Evolutionary conservation across 2,329 filamentous ascomycete genomes (phyloP), one percentile per base, ranked within the genome.

Genomic region (Trichoderma oligosporum): DNA sequence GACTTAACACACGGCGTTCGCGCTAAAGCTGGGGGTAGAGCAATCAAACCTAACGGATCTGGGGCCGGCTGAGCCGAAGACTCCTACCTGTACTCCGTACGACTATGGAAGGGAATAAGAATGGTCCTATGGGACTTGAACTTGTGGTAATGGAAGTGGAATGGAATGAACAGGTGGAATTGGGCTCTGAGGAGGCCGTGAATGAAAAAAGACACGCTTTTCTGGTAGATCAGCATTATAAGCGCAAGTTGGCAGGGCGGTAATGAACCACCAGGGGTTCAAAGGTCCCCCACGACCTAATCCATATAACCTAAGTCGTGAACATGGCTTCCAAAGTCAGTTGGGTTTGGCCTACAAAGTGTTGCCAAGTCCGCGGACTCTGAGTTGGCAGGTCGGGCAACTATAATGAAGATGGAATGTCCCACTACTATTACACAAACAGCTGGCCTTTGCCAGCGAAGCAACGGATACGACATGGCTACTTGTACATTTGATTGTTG

Each of bases 381-480:
- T 58, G 56, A 44, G 56, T 36, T 58, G 56, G 48, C 56, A 58
- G 35, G 16, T n/a, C n/a, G n/a, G n/a, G n/a, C n/a, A n/a, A n/a
- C 33, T 11, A 44, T n/a, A 41, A 39, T 53, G 39, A 53, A 35
- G 41, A 53, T 29, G 48, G 31, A 44, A 31, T 16, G 51, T 25
- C 33, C 41, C 38, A 44, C 33, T 29, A 25, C 25, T 42, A 36
- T 25, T n/a, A n/a, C n/a, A n/a, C n/a, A n/a, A n/a, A n/a, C 47
- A 53, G 56, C 39, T 53, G 42, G 56, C 41, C 56, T 35, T n/a
- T 53, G 56, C 56, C 56, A 58, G 48, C 56, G 48, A 52, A 58
- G 47, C 56, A 51, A 29, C 33, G 24, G 36, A 29, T 33, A 42
- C 31, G n/a, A 42, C 45, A 42, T 20, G n/a, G n/a, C n/a, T n/a